These are phyloP conservation scores for Candida boleticola DNA, from an alignment of 805 yeast species.

Conservation along the genomic window DNA sequence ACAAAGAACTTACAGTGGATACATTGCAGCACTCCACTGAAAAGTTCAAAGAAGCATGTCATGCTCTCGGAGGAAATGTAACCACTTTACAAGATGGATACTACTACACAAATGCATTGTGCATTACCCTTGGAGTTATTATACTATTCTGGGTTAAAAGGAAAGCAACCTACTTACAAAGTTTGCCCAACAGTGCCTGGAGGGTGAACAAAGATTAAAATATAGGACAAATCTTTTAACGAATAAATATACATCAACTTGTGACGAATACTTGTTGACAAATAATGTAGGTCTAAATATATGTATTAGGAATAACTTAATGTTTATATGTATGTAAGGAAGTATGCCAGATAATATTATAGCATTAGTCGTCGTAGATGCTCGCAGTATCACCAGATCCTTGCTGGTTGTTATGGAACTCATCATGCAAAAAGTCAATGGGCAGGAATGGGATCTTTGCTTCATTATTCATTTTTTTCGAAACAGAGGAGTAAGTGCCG, in stretches of 20 bases:
- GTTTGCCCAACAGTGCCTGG: slow-evolving; percentile 76
- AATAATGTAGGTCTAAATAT: background rate
- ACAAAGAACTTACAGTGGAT: background rate
- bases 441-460: slow-evolving; percentile 41
- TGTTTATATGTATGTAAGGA: background rate
- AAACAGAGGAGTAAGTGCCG: slow-evolving; percentile 36
- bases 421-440: slow-evolving; percentile 38
- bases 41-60: slow-evolving; percentile 49
- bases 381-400: slow-evolving; percentile 8
- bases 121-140: slow-evolving; percentile 63
- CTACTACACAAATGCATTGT: slow-evolving; percentile 69
- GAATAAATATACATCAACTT: too few relatives aligned
- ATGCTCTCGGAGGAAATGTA: slow-evolving; percentile 54
- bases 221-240: background rate
- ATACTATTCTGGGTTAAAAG: slow-evolving; percentile 67
- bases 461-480: slow-evolving; percentile 34
- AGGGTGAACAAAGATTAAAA: slow-evolving; percentile 33
- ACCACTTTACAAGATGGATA: slow-evolving; percentile 71
- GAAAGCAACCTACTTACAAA: slow-evolving; percentile 64
- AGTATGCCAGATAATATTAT: too few relatives aligned
- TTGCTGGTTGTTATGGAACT: slow-evolving; percentile 13
- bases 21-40: slow-evolving; percentile 16
- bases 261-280: too few relatives aligned
- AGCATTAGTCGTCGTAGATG: background rate
- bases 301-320: background rate